Evolutionary conservation across 2,329 filamentous ascomycete species (phyloP).

Genomic region (Apiospora kogelbergensis): DNA sequence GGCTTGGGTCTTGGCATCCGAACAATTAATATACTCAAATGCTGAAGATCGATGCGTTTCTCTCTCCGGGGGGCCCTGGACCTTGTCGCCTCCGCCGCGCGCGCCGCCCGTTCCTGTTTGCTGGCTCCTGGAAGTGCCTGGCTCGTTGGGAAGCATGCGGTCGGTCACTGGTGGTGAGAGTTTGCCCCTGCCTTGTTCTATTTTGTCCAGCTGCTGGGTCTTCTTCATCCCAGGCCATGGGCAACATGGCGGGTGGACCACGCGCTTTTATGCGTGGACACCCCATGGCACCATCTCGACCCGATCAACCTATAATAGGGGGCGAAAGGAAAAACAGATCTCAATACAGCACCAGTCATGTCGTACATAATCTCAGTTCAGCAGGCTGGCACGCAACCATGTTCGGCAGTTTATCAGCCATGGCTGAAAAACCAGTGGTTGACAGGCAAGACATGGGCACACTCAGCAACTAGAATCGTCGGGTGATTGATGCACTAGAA

Average conservation of each 20-base stretch:
- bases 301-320: not conserved
- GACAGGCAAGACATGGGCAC: not conserved
- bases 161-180: not conserved
- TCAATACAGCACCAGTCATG: not conserved
- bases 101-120: not conserved
- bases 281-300: not conserved
- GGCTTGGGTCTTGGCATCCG: slow-evolving; percentile 6
- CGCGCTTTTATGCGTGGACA: not conserved
- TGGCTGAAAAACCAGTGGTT: slow-evolving; percentile 5
- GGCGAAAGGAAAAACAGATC: not conserved
- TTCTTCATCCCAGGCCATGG: not conserved
- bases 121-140: not conserved
- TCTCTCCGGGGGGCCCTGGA: not conserved
- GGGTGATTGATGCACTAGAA: slow-evolving; percentile 1
- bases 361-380: not conserved
- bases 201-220: not conserved
- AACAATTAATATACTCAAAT: slow-evolving; percentile 3
- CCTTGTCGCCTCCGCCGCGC: not conserved
- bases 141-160: too few species aligned
- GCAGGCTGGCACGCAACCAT: not conserved
- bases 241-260: not conserved
- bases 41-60: not conserved
- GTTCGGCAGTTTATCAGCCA: slow-evolving; percentile 1
- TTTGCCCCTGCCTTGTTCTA: slow-evolving; percentile 2
- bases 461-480: not conserved